These are phyloP conservation scores for Rhizophora apiculata DNA, from an alignment of 345 rosid genomes.

Conservation along the genomic window DNA sequence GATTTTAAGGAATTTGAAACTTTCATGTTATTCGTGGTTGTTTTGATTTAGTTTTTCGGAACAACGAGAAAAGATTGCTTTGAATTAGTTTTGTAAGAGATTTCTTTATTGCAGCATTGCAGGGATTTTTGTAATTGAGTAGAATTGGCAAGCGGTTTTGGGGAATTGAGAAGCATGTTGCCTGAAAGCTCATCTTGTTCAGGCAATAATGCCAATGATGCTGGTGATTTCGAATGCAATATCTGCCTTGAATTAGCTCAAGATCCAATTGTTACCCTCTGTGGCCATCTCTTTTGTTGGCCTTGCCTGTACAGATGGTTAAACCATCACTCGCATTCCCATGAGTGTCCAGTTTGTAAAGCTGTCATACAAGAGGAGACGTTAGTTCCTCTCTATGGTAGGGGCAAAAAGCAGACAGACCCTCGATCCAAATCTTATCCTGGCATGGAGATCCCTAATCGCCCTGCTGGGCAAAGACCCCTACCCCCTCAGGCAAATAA, in stretches of 20 bases:
- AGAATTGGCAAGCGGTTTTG: slow-evolving; percentile 49
- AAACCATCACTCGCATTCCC: slow-evolving; percentile 74
- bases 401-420: slow-evolving; percentile 72
- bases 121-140: background rate
- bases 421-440: slow-evolving; percentile 74
- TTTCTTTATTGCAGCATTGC: background rate
- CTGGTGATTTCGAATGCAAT: slow-evolving; percentile 86
- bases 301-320: slow-evolving; percentile 89
- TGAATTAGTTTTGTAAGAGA: no score
- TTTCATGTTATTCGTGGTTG: no score
- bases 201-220: slow-evolving; percentile 41
- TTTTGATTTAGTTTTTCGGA: no score
- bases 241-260: slow-evolving; percentile 89
- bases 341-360: slow-evolving; percentile 94
- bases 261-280: slow-evolving; percentile 91
- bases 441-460: slow-evolving; percentile 56
- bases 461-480: slow-evolving; percentile 79
- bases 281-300: slow-evolving; percentile 95
- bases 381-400: slow-evolving; percentile 90
- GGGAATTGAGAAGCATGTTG: slow-evolving; percentile 42
- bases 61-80: no score
- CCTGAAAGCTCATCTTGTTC: slow-evolving; percentile 37
- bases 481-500: slow-evolving; percentile 43
- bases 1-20: no score
- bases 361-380: slow-evolving; percentile 86